Percentiles rank a stretch among this genome's conserved stretches.
These are phyloP conservation scores for Chytriomyces hyalinus DNA, from an alignment of 192 early-diverging fungal genomes.

Conservation along the genomic window DNA sequence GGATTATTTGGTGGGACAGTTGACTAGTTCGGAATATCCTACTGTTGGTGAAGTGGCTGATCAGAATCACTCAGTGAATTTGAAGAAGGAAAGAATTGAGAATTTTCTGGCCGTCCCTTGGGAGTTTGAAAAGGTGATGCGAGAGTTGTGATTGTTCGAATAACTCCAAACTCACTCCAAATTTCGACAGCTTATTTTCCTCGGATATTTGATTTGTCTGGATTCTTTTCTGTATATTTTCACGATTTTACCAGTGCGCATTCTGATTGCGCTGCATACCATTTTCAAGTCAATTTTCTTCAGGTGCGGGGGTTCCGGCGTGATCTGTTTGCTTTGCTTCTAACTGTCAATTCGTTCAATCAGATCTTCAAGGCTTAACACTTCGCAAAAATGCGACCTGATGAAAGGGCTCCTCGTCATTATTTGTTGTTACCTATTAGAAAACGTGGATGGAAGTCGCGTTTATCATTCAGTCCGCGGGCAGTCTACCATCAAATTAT, in stretches of 20 bases:
- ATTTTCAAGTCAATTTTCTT: constrained; percentile 41
- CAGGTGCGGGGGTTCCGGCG: constrained; percentile 26
- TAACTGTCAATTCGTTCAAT: background rate
- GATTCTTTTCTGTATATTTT: constrained; percentile 96
- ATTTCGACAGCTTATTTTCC: constrained; percentile 74
- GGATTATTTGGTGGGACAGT: constrained; percentile 19
- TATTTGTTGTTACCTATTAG: constrained; percentile 75
- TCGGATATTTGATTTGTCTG: constrained; percentile 90
- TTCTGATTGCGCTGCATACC: constrained; percentile 69
- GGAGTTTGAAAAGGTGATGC: constrained; percentile 82
- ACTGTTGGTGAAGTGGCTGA: background rate
- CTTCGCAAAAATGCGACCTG: constrained; percentile 88
- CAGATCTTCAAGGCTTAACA: constrained; percentile 53
- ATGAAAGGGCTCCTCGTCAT: constrained; percentile 84
- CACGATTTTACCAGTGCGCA: constrained; percentile 89
- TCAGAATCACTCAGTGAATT: constrained; percentile 44
- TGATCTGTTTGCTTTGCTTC: constrained; percentile 5
- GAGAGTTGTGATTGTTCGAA: background rate
- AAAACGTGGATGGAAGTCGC: constrained; percentile 82
- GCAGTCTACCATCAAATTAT: constrained; percentile 94
- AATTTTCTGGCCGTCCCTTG: constrained; percentile 88
- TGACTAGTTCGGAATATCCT: constrained; percentile 5
- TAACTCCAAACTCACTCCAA: constrained; percentile 9
- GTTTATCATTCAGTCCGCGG: constrained; percentile 96
- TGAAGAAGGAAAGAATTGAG: constrained; percentile 84